Conservation (phyloP, 257 asterid species). For the Solanum okadae region DNA sequence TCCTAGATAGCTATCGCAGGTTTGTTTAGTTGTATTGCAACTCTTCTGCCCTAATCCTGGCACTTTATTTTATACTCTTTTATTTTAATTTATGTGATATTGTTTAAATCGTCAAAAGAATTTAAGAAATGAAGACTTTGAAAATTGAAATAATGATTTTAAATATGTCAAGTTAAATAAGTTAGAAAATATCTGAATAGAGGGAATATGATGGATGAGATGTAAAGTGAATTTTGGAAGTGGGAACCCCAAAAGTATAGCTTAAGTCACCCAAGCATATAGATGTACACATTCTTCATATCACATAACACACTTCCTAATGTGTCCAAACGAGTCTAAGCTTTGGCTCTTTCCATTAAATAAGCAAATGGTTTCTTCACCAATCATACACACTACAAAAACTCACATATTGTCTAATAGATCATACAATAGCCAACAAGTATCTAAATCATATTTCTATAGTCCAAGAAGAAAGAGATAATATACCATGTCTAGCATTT, state of each 20-base stretch:
- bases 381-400: not conserved
- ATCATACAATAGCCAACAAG: not conserved
- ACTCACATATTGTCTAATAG: not conserved
- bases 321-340: not conserved
- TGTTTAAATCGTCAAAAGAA: accelerated
- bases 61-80: too few relatives aligned
- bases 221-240: not conserved
- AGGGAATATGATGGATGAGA: not conserved
- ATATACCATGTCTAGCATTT: not conserved
- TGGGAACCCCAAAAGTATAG: not conserved
- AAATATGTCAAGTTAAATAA: not conserved
- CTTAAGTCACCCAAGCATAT: not conserved
- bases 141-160: not conserved
- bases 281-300: not conserved
- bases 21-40: not conserved
- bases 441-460: not conserved
- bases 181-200: too few relatives aligned
- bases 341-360: not conserved
- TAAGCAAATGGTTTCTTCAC: not conserved
- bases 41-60: accelerated
- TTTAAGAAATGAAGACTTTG: too few relatives aligned
- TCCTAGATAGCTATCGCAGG: not conserved
- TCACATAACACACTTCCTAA: not conserved
- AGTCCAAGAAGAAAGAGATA: too few relatives aligned
- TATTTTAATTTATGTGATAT: too few relatives aligned